Percentiles rank a stretch among this genome's conserved stretches.
phyloP scores from a whole-genome alignment of 1,284 basidiomycete genomes.

The Violaceomyces palustris region DNA sequence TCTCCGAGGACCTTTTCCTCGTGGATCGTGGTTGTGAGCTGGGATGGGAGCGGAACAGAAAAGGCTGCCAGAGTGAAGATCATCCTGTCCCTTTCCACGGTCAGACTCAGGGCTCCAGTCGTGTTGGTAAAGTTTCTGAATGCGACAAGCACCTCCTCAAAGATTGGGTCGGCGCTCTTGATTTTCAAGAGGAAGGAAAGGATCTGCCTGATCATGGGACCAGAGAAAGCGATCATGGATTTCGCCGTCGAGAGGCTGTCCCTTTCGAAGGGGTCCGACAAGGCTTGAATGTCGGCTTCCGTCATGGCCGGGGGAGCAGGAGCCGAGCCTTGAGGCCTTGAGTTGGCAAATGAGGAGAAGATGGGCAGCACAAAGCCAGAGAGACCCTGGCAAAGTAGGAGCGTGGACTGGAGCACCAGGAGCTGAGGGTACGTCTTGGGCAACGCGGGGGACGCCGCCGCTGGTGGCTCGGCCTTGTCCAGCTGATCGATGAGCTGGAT shows the following conservation, averaged over 20 bases:
- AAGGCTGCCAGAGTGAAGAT: conserved; percentile 79
- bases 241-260: conserved; percentile 62
- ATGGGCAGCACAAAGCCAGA: conserved; percentile 67
- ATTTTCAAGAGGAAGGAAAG: conserved; percentile 83
- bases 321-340: conserved; percentile 9
- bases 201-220: conserved; percentile 83
- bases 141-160: conserved; percentile 73
- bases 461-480: conserved; percentile 76
- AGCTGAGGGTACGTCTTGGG: conserved; percentile 74
- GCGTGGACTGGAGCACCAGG: conserved; percentile 79
- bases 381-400: conserved; percentile 82
- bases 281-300: conserved; percentile 52
- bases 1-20: conserved; percentile 1
- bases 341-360: conserved; percentile 60
- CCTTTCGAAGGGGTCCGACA: conserved; percentile 3
- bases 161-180: conserved; percentile 79
- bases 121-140: conserved; percentile 81
- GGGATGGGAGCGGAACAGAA: conserved; percentile 66
- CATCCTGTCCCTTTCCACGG: conserved; percentile 86
- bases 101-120: conserved; percentile 77
- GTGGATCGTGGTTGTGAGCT: background rate
- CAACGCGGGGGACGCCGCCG: conserved; percentile 66
- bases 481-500: conserved; percentile 50
- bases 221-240: conserved; percentile 75
- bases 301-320: conserved; percentile 58